Conservation (phyloP, 352 stramenopile genomes). For the Phytophthora sansomeana region DNA sequence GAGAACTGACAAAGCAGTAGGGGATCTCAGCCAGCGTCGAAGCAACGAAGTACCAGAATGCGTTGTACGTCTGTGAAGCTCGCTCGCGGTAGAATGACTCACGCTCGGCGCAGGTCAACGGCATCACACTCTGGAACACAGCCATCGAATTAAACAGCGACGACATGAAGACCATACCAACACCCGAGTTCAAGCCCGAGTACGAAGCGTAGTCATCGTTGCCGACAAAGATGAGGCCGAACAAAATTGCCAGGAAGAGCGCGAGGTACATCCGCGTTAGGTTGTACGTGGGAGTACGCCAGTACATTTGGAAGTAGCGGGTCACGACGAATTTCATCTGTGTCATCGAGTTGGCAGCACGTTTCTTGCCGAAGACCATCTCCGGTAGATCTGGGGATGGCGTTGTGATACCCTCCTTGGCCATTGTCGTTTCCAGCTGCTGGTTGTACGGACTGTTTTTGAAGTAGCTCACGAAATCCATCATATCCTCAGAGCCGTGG, state of each 20-base stretch:
- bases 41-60: conserved; percentile 80
- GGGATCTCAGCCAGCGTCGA: conserved; percentile 82
- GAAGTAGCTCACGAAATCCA: conserved; percentile 27
- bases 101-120: conserved; percentile 77
- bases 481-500: conserved; percentile 9
- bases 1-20: conserved; percentile 23
- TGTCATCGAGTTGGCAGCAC: conserved; percentile 22
- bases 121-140: conserved; percentile 63
- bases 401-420: conserved; percentile 24
- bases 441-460: conserved; percentile 9
- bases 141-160: conserved; percentile 65
- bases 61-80: conserved; percentile 89
- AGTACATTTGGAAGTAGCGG: conserved; percentile 42
- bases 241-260: conserved; percentile 69
- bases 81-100: conserved; percentile 85
- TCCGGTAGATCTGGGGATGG: conserved; percentile 24
- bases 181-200: conserved; percentile 33
- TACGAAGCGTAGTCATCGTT: conserved; percentile 37
- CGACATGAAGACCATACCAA: conserved; percentile 78
- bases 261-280: conserved; percentile 63
- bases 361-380: conserved; percentile 39
- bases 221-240: conserved; percentile 67
- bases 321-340: conserved; percentile 28
- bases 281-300: conserved; percentile 73
- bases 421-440: conserved; percentile 7